Evolutionary conservation across 345 rosid species (phyloP), one percentile per base, ranked within the genome.

Genomic region (Boechera retrofracta): DNA sequence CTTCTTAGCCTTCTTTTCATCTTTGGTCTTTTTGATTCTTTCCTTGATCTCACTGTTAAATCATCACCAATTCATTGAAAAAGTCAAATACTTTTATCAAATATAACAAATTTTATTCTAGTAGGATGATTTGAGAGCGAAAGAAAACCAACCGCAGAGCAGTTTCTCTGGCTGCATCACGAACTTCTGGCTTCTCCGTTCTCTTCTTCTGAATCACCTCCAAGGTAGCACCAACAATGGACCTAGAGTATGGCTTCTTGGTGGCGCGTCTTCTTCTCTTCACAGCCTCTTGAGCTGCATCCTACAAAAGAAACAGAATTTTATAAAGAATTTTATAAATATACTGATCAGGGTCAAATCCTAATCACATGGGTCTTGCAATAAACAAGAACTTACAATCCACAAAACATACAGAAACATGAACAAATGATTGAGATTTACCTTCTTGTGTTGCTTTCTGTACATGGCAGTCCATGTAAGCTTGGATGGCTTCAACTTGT

Each of bases 401-500:
- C 29, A 28, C 36, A 18, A 52, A 10, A 18, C 44, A 58, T 11
- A 66, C 5, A n/a, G 2, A 38, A 39, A 36, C 4, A 0, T 28
- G 29, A 28, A 28, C 29, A 28, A 2, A 28, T 28, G 29, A 28
- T 28, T 28, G 29, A 28, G 29, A 28, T 28, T 28, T 36, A 88
- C 93, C 89, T 90, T 90, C 81, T 90, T 90, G 65, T 90, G 96
- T 57, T 90, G 96, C 80, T 90, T 90, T 64, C 96, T 80, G 84
- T 76, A 90, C 90, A 89, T 89, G 63, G 91, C 86, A 29, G 96
- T 88, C 96, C 96, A 91, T 10, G 86, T 58, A 73, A 94, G 97
- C 88, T 94, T 92, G 0, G 97, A 94, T 1, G 97, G 98, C 92
- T 92, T 94, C 85, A 90, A 67, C 29, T 91, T 85, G 76, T 90